These are phyloP conservation scores for Cystobasidium tubakii DNA, from an alignment of 768 basidiomycete species.

Conservation along the genomic window DNA sequence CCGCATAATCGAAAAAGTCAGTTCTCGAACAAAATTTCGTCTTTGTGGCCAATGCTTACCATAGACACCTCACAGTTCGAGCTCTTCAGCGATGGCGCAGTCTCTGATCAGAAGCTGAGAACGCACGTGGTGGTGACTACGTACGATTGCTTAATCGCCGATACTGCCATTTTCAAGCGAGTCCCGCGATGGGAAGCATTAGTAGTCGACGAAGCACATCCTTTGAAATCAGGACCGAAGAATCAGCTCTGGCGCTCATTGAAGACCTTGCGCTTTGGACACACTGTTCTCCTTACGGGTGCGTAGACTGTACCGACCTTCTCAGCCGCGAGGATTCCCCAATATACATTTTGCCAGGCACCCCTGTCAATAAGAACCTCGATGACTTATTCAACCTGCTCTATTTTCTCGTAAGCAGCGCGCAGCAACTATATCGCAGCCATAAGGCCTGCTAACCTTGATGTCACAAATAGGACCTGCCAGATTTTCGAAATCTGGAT, in stretches of 20 bases:
- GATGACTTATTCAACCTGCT: slow-evolving; percentile 93
- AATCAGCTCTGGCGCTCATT: slow-evolving; percentile 31
- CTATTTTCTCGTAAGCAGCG: slow-evolving; percentile 70
- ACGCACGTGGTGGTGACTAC: slow-evolving; percentile 90
- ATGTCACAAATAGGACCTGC: slow-evolving; percentile 60
- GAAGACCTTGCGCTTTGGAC: slow-evolving; percentile 34
- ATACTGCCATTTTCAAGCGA: slow-evolving; percentile 67
- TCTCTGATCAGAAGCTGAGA: slow-evolving; percentile 37
- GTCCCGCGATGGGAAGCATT: slow-evolving; percentile 88
- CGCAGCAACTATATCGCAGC: too few relatives aligned
- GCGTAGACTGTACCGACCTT: slow-evolving; percentile 62
- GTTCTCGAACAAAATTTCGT: too few relatives aligned
- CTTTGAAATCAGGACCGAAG: slow-evolving; percentile 70
- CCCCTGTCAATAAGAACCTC: slow-evolving; percentile 94
- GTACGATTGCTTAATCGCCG: slow-evolving; percentile 65
- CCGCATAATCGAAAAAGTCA: slow-evolving; percentile 13
- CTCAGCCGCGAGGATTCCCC: slow-evolving; percentile 67
- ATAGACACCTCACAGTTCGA: slow-evolving; percentile 26
- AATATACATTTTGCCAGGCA: slow-evolving; percentile 59
- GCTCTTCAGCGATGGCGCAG: slow-evolving; percentile 27
- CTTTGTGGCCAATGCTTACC: too few relatives aligned
- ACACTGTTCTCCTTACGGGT: slow-evolving; percentile 59
- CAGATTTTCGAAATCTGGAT: slow-evolving; percentile 69
- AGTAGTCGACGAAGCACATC: slow-evolving; percentile 68
- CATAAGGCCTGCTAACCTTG: too few relatives aligned